phyloP scores from a whole-genome alignment of 2,329 filamentous ascomycete genomes.

The Fusarium austroafricanum region DNA sequence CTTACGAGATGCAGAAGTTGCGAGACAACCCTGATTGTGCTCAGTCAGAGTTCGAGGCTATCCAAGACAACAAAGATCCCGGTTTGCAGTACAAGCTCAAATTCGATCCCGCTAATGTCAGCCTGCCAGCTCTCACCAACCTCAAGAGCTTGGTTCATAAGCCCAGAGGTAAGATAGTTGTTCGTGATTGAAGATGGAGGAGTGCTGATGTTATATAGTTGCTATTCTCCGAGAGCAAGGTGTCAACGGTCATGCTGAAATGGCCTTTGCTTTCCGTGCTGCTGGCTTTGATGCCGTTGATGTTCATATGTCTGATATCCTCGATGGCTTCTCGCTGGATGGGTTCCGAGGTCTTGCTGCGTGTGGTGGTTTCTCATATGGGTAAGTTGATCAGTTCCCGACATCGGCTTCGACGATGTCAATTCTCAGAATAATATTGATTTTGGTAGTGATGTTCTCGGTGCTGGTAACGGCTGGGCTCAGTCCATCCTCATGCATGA shows the following conservation, averaged over 20 bases:
- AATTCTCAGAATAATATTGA: conserved; percentile 8
- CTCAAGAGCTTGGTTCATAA: conserved; percentile 65
- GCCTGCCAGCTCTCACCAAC: conserved; percentile 68
- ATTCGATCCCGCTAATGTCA: conserved; percentile 82
- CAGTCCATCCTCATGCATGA: conserved; percentile 91
- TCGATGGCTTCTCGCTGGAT: conserved; percentile 80
- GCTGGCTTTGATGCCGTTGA: conserved; percentile 94
- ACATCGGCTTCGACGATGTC: background rate
- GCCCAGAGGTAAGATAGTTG: conserved; percentile 57
- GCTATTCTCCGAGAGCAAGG: conserved; percentile 96
- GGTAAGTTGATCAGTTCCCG: conserved; percentile 51
- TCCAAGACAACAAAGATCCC: conserved; percentile 80
- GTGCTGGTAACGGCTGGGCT: conserved; percentile 96
- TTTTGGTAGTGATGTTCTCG: conserved; percentile 69
- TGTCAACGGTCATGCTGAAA: conserved; percentile 95
- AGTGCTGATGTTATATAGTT: conserved; percentile 76
- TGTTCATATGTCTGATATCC: conserved; percentile 96
- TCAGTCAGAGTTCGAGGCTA: conserved; percentile 81
- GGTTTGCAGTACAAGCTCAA: conserved; percentile 87
- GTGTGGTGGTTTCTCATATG: conserved; percentile 97
- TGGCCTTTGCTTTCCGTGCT: conserved; percentile 94
- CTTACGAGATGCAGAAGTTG: conserved; percentile 89
- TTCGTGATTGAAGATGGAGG: conserved; percentile 9
- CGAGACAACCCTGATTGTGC: conserved; percentile 90
- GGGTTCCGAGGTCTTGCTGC: conserved; percentile 90